These are phyloP conservation scores for Quercus gilva DNA, from an alignment of 306 rosid species.

Conservation along the genomic window DNA sequence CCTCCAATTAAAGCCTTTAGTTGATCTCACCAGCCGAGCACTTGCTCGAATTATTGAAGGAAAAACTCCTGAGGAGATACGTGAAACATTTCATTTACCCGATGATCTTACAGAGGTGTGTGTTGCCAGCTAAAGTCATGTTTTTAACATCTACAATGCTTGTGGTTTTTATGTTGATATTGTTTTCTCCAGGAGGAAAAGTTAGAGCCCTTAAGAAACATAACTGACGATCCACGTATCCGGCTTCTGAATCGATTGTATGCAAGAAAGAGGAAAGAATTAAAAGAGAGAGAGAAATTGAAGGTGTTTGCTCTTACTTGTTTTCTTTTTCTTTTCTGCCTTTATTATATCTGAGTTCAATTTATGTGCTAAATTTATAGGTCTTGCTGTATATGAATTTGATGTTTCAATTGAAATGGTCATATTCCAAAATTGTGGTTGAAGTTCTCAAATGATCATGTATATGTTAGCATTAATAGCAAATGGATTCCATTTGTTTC, in stretches of 20 bases:
- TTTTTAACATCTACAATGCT: slow-evolving; percentile 4
- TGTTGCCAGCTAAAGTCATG: slow-evolving; percentile 16
- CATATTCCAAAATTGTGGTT: background rate
- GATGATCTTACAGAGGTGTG: slow-evolving; percentile 92
- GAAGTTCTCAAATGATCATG: background rate
- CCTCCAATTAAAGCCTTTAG: slow-evolving; percentile 88
- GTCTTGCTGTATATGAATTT: slow-evolving; percentile 25
- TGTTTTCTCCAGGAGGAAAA: slow-evolving; percentile 77
- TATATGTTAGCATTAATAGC: slow-evolving; percentile 15
- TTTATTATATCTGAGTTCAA: slow-evolving; percentile 30
- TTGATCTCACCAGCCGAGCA: slow-evolving; percentile 84
- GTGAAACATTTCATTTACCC: slow-evolving; percentile 87
- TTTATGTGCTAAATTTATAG: slow-evolving; percentile 24
- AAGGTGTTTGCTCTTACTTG: slow-evolving; percentile 49
- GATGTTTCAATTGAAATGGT: slow-evolving; percentile 8
- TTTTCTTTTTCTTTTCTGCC: slow-evolving; percentile 24
- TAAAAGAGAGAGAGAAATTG: slow-evolving; percentile 68
- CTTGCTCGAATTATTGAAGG: slow-evolving; percentile 96
- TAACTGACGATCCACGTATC: slow-evolving; percentile 89
- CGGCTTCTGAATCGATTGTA: slow-evolving; percentile 83
- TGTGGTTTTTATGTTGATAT: slow-evolving; percentile 26
- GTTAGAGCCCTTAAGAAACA: slow-evolving; percentile 76
- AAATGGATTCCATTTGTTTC: slow-evolving; percentile 24
- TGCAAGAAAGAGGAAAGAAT: slow-evolving; percentile 85
- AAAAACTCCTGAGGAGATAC: slow-evolving; percentile 86